These are phyloP conservation scores for Pichia sp. DNA, from an alignment of 1,139 yeast species.

Conservation along the genomic window DNA sequence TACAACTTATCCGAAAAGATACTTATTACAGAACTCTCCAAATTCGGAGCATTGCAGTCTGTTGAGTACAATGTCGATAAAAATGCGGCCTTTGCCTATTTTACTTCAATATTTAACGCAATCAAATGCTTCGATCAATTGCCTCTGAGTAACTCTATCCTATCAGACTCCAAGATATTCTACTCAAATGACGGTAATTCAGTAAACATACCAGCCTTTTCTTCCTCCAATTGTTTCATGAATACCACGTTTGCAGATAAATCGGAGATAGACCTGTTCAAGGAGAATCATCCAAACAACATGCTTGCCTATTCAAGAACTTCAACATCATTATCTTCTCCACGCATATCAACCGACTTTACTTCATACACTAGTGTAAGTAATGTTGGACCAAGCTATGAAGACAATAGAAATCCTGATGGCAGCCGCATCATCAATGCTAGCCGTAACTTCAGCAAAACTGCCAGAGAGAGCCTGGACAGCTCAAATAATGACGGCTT, in stretches of 20 bases:
- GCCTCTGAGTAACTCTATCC: slow-evolving; percentile 46
- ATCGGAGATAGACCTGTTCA: slow-evolving; percentile 4
- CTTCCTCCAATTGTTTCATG: slow-evolving; percentile 1
- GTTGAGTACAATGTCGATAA: slow-evolving; percentile 70
- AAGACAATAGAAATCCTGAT: neutral
- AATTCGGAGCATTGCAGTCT: slow-evolving; percentile 79
- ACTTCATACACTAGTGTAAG: neutral
- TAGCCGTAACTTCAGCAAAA: neutral
- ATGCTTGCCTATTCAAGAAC: slow-evolving; percentile 21
- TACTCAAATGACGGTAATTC: slow-evolving; percentile 49
- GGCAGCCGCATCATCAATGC: neutral
- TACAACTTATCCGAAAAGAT: slow-evolving; percentile 44
- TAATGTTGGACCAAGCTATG: slow-evolving; percentile 6
- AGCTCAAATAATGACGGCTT: neutral
- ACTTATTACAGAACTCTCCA: slow-evolving; percentile 59
- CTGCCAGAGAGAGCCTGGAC: neutral
- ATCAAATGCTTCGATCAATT: slow-evolving; percentile 70
- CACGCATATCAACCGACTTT: neutral
- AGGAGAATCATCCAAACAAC: neutral
- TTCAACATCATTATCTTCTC: slow-evolving; percentile 27
- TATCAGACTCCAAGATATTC: slow-evolving; percentile 62
- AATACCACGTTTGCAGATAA: neutral
- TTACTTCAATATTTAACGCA: slow-evolving; percentile 77
- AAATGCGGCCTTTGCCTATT: slow-evolving; percentile 75
- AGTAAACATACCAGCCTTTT: slow-evolving; percentile 36